Conservation (phyloP, 73 alveolate species). For the Paramecium sexaurelia region DNA sequence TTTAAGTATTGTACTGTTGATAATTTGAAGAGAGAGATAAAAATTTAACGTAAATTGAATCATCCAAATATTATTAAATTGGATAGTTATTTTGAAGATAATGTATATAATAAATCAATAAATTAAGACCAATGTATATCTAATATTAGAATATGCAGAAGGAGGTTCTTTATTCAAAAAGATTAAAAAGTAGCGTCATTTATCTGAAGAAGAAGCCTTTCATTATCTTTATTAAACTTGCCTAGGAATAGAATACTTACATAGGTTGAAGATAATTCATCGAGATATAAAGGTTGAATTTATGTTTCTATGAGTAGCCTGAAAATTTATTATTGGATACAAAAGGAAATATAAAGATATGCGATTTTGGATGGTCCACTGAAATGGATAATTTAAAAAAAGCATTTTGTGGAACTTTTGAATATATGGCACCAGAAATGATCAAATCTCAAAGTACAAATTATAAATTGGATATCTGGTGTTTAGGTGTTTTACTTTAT, state of each 20-base stretch:
- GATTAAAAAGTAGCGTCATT: constrained; percentile 60
- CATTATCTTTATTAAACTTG: constrained; percentile 41
- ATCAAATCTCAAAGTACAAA: constrained; percentile 31
- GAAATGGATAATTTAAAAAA: constrained; percentile 62
- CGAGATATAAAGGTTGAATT: constrained; percentile 45
- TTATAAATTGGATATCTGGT: constrained; percentile 65
- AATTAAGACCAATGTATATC: constrained; percentile 60
- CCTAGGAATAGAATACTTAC: constrained; percentile 54
- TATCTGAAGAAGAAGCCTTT: constrained; percentile 67
- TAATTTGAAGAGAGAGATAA: constrained; percentile 69
- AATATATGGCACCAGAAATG: constrained; percentile 82
- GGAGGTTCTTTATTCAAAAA: constrained; percentile 75
- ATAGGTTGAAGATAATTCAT: constrained; percentile 67
- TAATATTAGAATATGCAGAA: constrained; percentile 77
- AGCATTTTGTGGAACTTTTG: constrained; percentile 79
- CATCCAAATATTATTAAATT: constrained; percentile 82
- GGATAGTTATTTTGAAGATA: constrained; percentile 79
- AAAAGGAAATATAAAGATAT: constrained; percentile 70
- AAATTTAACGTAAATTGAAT: constrained; percentile 72
- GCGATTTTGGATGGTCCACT: constrained; percentile 91
- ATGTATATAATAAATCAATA: neutral
- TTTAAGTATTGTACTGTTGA: constrained; percentile 40
- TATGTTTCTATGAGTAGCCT: constrained; percentile 19
- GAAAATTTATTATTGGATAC: constrained; percentile 72
- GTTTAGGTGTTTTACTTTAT: constrained; percentile 66